These are phyloP conservation scores for Adenanthera pavonina DNA, from an alignment of 306 rosid species.

Conservation along the genomic window DNA sequence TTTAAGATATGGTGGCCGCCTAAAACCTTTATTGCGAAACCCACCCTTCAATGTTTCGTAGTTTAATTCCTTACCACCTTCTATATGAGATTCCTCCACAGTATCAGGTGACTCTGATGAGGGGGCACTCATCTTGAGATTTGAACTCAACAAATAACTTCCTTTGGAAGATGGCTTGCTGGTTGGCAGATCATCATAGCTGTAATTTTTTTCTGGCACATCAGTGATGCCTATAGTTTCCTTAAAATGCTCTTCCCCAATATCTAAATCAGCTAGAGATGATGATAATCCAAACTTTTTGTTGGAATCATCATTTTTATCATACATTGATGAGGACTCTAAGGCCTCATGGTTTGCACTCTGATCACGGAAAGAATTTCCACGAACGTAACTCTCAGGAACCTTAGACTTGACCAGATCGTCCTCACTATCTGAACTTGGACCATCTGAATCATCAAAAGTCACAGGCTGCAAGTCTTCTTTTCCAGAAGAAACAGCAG, in stretches of 20 bases:
- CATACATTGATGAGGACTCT: constrained; percentile 55
- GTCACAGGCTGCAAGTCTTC: constrained; percentile 57
- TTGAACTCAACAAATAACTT: constrained; percentile 39
- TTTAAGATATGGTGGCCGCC: constrained; percentile 54
- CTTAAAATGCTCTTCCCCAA: constrained; percentile 43
- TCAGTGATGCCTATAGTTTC: constrained; percentile 38
- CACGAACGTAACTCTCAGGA: constrained; percentile 45
- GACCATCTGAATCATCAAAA: constrained; percentile 84
- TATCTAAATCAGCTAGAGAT: constrained; percentile 48
- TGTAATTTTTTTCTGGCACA: constrained; percentile 42
- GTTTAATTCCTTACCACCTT: constrained; percentile 54
- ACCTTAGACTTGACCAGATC: constrained; percentile 49
- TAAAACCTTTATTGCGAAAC: constrained; percentile 69
- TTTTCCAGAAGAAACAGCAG: constrained; percentile 56
- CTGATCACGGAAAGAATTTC: constrained; percentile 44
- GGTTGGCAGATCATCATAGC: constrained; percentile 41
- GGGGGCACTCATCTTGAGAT: constrained; percentile 29
- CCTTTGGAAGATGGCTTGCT: constrained; percentile 43
- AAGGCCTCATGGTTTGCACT: constrained; percentile 46
- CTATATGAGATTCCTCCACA: constrained; percentile 43
- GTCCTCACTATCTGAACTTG: constrained; percentile 69
- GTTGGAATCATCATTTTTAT: constrained; percentile 41
- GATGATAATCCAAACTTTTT: constrained; percentile 47
- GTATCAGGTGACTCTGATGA: constrained; percentile 40
- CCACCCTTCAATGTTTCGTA: constrained; percentile 83